Evolutionary conservation across 345 rosid genomes (phyloP).

Genomic region (Acer saccharum): DNA sequence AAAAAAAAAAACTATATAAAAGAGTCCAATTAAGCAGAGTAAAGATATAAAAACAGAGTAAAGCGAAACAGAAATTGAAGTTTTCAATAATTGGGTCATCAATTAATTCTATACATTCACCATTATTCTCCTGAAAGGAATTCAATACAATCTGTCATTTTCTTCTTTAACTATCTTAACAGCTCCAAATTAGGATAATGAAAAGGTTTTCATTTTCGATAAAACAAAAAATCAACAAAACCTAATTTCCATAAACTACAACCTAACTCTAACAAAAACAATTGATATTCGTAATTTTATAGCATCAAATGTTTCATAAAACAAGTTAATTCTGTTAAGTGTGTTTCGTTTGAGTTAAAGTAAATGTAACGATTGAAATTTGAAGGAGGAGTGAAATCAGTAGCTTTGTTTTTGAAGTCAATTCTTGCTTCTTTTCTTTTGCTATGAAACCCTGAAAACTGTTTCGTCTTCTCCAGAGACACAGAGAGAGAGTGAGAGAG

Average conservation of each 20-base stretch:
- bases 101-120: background rate
- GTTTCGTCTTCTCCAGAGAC: background rate
- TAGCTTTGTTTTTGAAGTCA: background rate
- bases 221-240: too few relatives aligned
- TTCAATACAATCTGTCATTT: background rate
- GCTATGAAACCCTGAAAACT: background rate
- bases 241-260: background rate
- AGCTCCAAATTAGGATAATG: too few relatives aligned
- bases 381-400: background rate
- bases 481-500: background rate
- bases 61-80: background rate
- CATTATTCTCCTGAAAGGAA: background rate
- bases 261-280: background rate
- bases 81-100: background rate
- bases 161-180: too few relatives aligned
- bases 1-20: too few relatives aligned
- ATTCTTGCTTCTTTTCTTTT: background rate
- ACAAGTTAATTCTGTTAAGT: too few relatives aligned
- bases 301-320: background rate
- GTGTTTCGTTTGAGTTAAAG: background rate
- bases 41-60: background rate
- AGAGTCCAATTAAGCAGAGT: too few relatives aligned
- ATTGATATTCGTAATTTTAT: background rate
- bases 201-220: too few relatives aligned
- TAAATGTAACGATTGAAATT: background rate